Conservation (phyloP, 768 basidiomycete species). For the Suillus discolor region DNA sequence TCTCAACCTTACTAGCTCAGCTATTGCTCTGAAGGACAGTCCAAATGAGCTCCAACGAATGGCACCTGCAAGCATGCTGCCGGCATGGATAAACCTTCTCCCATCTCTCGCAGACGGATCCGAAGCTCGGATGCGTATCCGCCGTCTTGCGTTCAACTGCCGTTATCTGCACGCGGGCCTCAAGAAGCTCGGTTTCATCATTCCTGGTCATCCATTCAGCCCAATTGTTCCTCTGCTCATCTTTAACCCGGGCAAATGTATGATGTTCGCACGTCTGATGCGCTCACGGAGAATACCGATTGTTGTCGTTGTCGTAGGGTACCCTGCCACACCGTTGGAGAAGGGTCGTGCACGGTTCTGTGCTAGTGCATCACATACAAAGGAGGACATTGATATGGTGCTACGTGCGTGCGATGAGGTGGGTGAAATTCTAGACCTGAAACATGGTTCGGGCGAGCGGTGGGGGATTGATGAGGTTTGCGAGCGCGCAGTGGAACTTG, state of each 20-base stretch:
- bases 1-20: conserved; percentile 35
- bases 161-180: conserved; percentile 89
- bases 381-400: conserved; percentile 90
- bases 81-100: conserved; percentile 79
- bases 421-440: conserved; percentile 87
- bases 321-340: conserved; percentile 89
- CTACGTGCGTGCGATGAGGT: conserved; percentile 90
- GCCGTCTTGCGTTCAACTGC: conserved; percentile 92
- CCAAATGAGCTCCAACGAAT: conserved; percentile 64
- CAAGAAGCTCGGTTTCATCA: conserved; percentile 93
- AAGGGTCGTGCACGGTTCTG: conserved; percentile 93
- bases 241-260: conserved; percentile 95
- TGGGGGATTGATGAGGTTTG: conserved; percentile 82
- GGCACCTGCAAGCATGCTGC: conserved; percentile 64
- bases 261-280: conserved; percentile 90
- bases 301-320: conserved; percentile 87
- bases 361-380: conserved; percentile 92
- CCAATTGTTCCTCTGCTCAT: conserved; percentile 93
- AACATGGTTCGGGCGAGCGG: conserved; percentile 71
- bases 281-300: conserved; percentile 63
- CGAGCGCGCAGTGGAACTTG: conserved; percentile 74
- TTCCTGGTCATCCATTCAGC: conserved; percentile 87
- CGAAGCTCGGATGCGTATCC: conserved; percentile 82
- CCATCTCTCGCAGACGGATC: conserved; percentile 73
- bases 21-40: conserved; percentile 27